Conservation (phyloP, 192 early-diverging fungal genomes). For the Linnemannia exigua region DNA sequence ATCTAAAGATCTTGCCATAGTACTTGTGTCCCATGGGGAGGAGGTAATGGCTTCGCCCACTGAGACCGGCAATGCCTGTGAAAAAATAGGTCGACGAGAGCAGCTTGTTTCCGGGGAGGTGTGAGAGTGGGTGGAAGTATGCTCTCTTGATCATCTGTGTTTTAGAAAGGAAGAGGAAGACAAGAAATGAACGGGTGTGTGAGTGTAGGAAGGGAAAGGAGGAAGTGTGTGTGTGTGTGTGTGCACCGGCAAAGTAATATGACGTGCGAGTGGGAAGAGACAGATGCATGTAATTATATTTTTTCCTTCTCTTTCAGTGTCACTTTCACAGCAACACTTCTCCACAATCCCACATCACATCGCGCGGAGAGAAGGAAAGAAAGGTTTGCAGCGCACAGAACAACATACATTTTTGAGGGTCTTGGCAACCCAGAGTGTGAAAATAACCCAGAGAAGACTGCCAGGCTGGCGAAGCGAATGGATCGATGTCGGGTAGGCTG, state of each 20-base stretch:
- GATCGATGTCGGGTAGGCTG: slow-evolving; percentile 5
- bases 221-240: neutral
- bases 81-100: slow-evolving; percentile 26
- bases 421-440: slow-evolving; percentile 12
- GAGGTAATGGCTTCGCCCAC: slow-evolving; percentile 20
- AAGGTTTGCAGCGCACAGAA: neutral
- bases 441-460: slow-evolving; percentile 17
- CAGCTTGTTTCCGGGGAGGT: slow-evolving; percentile 37
- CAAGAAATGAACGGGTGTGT: neutral
- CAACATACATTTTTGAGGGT: slow-evolving; percentile 13
- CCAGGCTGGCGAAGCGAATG: neutral
- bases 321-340: neutral
- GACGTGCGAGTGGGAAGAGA: neutral
- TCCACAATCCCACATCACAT: neutral
- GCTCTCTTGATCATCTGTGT: slow-evolving; percentile 33
- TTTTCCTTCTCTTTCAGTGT: neutral
- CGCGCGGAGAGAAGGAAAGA: neutral
- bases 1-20: slow-evolving; percentile 58
- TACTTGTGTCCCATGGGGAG: slow-evolving; percentile 36
- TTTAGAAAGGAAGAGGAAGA: neutral
- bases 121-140: slow-evolving; percentile 39
- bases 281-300: neutral
- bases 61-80: neutral
- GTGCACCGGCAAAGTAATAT: neutral
- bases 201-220: neutral